Evolutionary conservation across 2,329 filamentous ascomycete species (phyloP), one percentile per base, ranked within the genome.

Genomic region (Dothiorella sarmentorum): DNA sequence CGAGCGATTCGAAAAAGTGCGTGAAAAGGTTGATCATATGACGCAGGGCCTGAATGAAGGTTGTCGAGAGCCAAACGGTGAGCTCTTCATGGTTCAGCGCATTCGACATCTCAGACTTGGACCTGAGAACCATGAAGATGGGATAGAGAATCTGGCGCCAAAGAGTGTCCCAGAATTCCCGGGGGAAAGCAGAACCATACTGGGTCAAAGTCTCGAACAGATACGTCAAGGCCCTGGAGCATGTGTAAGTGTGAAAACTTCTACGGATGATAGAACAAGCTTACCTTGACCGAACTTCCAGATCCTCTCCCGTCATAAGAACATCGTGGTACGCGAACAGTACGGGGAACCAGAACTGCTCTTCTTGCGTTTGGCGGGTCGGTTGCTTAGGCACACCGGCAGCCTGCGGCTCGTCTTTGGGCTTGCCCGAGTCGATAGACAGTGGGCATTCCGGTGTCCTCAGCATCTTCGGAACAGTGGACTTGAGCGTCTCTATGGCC

Each of bases 21-120:
- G 95, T 99, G 73, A 99, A 99, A 22, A 99, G 83, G 0, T 91
- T 93, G 67, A 99, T 97, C 90, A 99, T 96, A 75, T 97, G 97
- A 60, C 94, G 87, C 58, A 99, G 79, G 2, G 94, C 94, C 73
- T 99, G 94, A 38, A 99, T 99, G 90, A 99, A 97, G 7, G 94
- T 99, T 0, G 94, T 99, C 0, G 94, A 97, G 22, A 99, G 81
- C 94, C 94, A 99, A 2, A 99, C 94, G 0, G 94, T 97, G 18
- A 97, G 81, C 70, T 99, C 94, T 73, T 99, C 95, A 67, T 97
- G 92, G 68, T 93, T 97, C 33, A 93, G 83, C 13, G 93, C 92
- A 69, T 97, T 97, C 24, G 88, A 88, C 88, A 97, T 95, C 72
- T 99, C 94, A 0, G 93, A 95, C 63, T 94, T 91, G 17, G 94